phyloP scores from a whole-genome alignment of 768 basidiomycete species.

The Dentipellis sp. region DNA sequence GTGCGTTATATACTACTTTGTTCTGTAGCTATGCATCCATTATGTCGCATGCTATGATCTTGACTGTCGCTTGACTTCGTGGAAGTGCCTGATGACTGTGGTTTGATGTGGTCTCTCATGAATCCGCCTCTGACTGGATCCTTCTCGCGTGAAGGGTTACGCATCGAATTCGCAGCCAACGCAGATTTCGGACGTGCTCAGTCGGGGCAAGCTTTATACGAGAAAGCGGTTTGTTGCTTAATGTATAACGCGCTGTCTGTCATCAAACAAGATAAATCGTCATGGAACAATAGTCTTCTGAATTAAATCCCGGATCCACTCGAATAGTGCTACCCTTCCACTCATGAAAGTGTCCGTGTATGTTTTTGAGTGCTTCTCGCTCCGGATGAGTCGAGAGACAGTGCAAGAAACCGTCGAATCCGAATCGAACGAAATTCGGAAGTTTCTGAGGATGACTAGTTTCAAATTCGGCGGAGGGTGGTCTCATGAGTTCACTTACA shows the following conservation, averaged over 20 bases:
- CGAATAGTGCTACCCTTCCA: constrained; percentile 29
- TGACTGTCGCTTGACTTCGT: not conserved
- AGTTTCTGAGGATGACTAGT: constrained; percentile 40
- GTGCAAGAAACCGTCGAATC: constrained; percentile 45
- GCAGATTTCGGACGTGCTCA: too few species aligned
- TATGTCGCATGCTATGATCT: not conserved
- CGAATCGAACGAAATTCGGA: constrained; percentile 45
- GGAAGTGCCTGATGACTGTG: not conserved
- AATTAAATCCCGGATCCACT: constrained; percentile 40
- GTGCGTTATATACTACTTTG: not conserved
- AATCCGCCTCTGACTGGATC: too few species aligned
- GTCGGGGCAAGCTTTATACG: too few species aligned
- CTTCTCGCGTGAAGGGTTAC: too few species aligned
- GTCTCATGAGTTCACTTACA: constrained; percentile 40
- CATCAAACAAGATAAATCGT: too few species aligned
- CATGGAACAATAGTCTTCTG: not conserved
- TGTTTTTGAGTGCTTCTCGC: constrained; percentile 30
- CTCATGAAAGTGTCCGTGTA: constrained; percentile 33
- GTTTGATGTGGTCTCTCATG: not conserved
- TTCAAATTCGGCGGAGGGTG: not conserved
- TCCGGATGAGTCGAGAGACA: constrained; percentile 43
- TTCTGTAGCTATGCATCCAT: not conserved
- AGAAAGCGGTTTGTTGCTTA: too few species aligned
- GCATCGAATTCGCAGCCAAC: too few species aligned
- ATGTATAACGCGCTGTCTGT: too few species aligned